A percentile compares a stretch with the other conserved stretches of the same genome.
These are phyloP conservation scores for Cadophora gregata DNA, from an alignment of 2,329 filamentous ascomycete species.

Conservation along the genomic window DNA sequence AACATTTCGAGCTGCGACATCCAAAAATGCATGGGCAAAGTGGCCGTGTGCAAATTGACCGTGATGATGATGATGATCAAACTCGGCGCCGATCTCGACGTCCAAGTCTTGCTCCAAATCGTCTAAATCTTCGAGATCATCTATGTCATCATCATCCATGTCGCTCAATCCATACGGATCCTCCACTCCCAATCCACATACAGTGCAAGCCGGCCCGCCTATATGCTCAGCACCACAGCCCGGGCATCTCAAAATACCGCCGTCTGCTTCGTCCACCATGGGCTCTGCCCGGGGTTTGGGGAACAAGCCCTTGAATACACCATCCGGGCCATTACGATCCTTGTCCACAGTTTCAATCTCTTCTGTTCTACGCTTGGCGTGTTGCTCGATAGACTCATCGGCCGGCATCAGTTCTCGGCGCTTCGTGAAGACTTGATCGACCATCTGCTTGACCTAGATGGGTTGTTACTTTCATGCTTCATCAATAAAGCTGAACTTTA, in stretches of 20 bases:
- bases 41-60: conserved; percentile 8
- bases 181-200: conserved; percentile 60
- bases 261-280: conserved; percentile 62
- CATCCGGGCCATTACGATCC: conserved; percentile 61
- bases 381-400: conserved; percentile 68
- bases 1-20: conserved; percentile 6
- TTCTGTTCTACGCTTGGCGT: conserved; percentile 60
- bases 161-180: conserved; percentile 51
- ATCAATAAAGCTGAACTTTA: conserved; percentile 17
- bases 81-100: conserved; percentile 22
- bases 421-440: conserved; percentile 62
- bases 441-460: conserved; percentile 65
- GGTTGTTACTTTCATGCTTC: conserved; percentile 12
- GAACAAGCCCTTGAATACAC: conserved; percentile 65
- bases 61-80: neutral
- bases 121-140: conserved; percentile 26
- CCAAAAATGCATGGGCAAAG: conserved; percentile 10
- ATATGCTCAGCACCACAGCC: conserved; percentile 67
- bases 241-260: conserved; percentile 64
- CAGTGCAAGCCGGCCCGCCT: conserved; percentile 58
- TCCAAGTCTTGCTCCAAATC: conserved; percentile 30
- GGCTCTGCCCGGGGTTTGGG: conserved; percentile 25
- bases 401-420: conserved; percentile 65
- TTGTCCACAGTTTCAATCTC: conserved; percentile 64
- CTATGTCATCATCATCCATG: conserved; percentile 34